Percentiles rank a stretch among this genome's conserved stretches.
phyloP scores from a whole-genome alignment of 768 basidiomycete species.

The Phanerochaete carnosa region DNA sequence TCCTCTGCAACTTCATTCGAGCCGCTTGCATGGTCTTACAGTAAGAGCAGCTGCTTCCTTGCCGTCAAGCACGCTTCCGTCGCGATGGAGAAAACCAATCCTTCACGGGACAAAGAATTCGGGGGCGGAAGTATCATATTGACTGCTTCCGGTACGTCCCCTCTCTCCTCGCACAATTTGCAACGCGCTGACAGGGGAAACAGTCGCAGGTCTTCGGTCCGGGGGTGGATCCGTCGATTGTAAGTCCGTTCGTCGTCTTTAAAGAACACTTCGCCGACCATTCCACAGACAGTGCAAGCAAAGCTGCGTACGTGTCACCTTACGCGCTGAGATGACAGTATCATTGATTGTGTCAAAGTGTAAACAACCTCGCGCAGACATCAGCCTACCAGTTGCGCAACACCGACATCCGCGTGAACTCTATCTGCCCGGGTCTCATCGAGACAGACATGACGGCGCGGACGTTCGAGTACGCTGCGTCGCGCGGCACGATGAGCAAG shows the following conservation, averaged over 20 bases:
- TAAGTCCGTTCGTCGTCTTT: constrained; percentile 33
- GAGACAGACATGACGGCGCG: constrained; percentile 87
- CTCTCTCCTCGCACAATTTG: not conserved
- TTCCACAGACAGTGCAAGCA: constrained; percentile 79
- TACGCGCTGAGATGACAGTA: not conserved
- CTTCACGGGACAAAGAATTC: constrained; percentile 62
- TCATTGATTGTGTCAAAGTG: constrained; percentile 39
- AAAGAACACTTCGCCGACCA: constrained; percentile 11
- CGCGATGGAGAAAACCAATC: constrained; percentile 72
- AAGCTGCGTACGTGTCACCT: constrained; percentile 73
- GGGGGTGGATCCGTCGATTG: constrained; percentile 83
- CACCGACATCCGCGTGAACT: constrained; percentile 84
- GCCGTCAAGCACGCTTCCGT: constrained; percentile 83
- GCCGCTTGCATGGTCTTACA: not conserved
- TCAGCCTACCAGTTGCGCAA: constrained; percentile 75
- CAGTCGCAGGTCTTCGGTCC: constrained; percentile 80
- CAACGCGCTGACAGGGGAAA: not conserved
- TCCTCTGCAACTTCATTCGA: not conserved
- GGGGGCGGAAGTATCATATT: constrained; percentile 83
- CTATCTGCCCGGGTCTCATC: constrained; percentile 89
- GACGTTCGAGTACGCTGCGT: constrained; percentile 76
- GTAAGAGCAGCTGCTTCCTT: constrained; percentile 69
- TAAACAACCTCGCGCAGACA: constrained; percentile 86
- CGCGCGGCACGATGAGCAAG: constrained; percentile 68
- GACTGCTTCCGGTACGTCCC: constrained; percentile 71